Evolutionary conservation across 169 alveolate species (phyloP), one percentile per base, ranked within the genome.

Genomic region (Plasmodium cynomolgi): DNA sequence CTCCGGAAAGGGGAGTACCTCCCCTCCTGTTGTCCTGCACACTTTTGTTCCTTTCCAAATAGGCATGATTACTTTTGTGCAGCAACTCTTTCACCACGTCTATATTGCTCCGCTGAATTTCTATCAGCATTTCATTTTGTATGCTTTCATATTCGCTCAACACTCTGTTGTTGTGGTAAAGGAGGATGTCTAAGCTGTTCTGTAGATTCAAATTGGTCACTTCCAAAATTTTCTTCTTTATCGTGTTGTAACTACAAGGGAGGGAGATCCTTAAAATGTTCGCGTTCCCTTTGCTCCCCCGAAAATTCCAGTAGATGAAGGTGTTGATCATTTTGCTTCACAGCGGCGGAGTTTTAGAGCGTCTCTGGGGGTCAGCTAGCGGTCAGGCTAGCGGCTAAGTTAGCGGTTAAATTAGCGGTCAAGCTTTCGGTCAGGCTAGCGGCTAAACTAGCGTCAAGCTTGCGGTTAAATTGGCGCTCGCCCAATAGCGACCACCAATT

Each of bases 121-220:
- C 94, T 20, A 88, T 39, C 13, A 88, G 41, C 94, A 88, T 88
- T n/a, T 33, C 91, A 79, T 77, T 79, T 44, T 88, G 82, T 34
- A 88, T 88, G 50, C 94, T 88, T 88, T 88, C 94, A 80, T 88
- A 80, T 88, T 88, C 94, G 26, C 90, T 88, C 34, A 88, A 62
- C 20, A 88, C 68, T 39, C 72, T 80, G 50, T 88, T 88, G 37
- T 88, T 88, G 75, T 88, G 90, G 82, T 88, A 88, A 41, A 88
- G 72, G n/a, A 88, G 91, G 6, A 88, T 79, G 17, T 88, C 94
- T 34, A 88, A 79, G 37, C 31, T 88, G 47, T 80, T 88, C 20
- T 88, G 91, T 29, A 88, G 50, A 7, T 88, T 39, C 82, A 88
- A 58, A 62, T 88, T 88, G 15, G 75, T 68, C 15, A 39, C 86